These are phyloP conservation scores for Pythium pyrilobum DNA, from an alignment of 352 stramenopile genomes.

Conservation along the genomic window DNA sequence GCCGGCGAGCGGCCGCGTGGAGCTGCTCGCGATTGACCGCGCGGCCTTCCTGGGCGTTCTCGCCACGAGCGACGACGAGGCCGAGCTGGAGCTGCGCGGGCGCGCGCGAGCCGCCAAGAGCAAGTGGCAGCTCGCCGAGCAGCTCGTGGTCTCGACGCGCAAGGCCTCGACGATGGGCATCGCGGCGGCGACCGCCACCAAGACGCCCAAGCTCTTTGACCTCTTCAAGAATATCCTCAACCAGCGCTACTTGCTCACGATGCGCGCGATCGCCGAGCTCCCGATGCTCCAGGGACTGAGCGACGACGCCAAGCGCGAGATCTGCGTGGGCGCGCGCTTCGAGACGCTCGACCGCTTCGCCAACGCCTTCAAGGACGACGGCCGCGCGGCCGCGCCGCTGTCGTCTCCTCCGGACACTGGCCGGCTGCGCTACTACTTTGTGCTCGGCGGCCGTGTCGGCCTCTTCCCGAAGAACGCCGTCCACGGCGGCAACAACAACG, in stretches of 20 bases:
- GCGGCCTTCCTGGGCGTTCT: constrained; percentile 27
- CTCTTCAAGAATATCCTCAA: constrained; percentile 69
- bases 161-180: background rate
- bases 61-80: constrained; percentile 45
- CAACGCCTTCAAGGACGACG: constrained; percentile 40
- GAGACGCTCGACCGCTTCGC: constrained; percentile 45
- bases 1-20: background rate
- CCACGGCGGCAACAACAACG: constrained; percentile 9
- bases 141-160: constrained; percentile 18
- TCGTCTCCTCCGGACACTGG: background rate
- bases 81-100: constrained; percentile 33
- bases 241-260: constrained; percentile 53
- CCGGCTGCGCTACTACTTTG: constrained; percentile 34
- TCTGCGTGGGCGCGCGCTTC: constrained; percentile 48
- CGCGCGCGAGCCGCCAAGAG: constrained; percentile 28
- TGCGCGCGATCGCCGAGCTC: constrained; percentile 46
- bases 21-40: constrained; percentile 42
- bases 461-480: constrained; percentile 22
- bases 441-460: constrained; percentile 40
- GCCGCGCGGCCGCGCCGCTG: background rate
- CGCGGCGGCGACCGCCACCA: constrained; percentile 6
- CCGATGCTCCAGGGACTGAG: constrained; percentile 34
- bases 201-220: constrained; percentile 48
- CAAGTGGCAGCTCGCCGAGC: constrained; percentile 49
- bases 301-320: constrained; percentile 32